These are phyloP conservation scores for Lagenidium sp. DNA, from an alignment of 352 stramenopile genomes.

Conservation along the genomic window DNA sequence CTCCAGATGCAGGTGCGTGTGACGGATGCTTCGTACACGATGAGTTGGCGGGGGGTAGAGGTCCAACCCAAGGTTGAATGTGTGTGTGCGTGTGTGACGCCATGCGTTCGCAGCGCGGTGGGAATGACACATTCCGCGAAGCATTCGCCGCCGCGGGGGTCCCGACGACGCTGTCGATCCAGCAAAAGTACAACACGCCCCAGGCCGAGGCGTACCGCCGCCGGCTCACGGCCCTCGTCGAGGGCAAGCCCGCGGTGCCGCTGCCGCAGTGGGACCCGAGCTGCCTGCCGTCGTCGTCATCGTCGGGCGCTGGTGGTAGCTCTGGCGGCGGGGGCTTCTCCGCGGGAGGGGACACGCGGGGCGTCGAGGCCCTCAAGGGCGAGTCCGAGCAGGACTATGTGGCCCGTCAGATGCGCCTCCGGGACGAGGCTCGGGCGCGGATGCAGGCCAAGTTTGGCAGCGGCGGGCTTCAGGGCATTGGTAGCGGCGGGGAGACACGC, in stretches of 20 bases:
- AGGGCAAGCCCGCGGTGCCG: conserved; percentile 32
- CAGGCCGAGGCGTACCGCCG: conserved; percentile 70
- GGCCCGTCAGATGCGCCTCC: conserved; percentile 51
- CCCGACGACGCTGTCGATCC: conserved; percentile 63
- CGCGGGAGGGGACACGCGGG: conserved; percentile 37
- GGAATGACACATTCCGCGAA: conserved; percentile 63
- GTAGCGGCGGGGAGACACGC: conserved; percentile 52
- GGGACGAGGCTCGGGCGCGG: conserved; percentile 62
- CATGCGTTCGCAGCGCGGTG: conserved; percentile 25
- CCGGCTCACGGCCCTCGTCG: conserved; percentile 48
- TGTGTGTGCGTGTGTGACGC: not conserved
- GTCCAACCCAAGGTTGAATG: not conserved
- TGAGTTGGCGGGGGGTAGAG: not conserved
- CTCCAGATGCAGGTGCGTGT: conserved; percentile 65
- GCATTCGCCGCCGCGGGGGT: conserved; percentile 57
- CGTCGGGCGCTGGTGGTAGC: too few relatives aligned
- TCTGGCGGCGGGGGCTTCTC: conserved; percentile 20
- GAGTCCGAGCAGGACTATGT: conserved; percentile 76
- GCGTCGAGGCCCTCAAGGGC: conserved; percentile 74
- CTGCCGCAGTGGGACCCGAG: conserved; percentile 62
- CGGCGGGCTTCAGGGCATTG: conserved; percentile 73
- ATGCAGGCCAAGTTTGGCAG: conserved; percentile 77
- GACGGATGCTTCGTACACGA: too few relatives aligned
- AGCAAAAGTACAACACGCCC: conserved; percentile 79
- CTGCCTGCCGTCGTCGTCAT: conserved; percentile 16